A percentile compares a stretch with the other conserved stretches of the same genome.
phyloP scores from a whole-genome alignment of 2,329 filamentous ascomycete species.

The Trichophyton mentagrophytes region DNA sequence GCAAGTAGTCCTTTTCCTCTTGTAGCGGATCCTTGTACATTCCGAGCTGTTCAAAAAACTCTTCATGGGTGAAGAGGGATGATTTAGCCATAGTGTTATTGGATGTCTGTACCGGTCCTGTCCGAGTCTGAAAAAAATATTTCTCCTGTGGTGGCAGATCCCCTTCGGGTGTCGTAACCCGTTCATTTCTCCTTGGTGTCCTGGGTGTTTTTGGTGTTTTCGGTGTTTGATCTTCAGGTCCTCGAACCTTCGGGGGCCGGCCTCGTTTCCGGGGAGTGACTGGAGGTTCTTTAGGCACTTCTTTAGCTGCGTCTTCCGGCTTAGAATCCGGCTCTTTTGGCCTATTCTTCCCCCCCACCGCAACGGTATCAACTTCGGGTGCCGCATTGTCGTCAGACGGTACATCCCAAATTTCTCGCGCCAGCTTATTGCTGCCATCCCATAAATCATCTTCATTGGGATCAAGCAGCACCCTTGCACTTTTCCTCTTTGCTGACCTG shows the following conservation, averaged over 20 bases:
- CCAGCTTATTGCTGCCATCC: slow-evolving; percentile 54
- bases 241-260: slow-evolving; percentile 16
- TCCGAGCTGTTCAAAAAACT: slow-evolving; percentile 64
- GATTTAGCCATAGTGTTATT: slow-evolving; percentile 68
- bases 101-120: slow-evolving; percentile 70
- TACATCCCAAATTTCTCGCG: slow-evolving; percentile 51
- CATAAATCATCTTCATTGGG: slow-evolving; percentile 54
- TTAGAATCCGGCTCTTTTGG: slow-evolving; percentile 14
- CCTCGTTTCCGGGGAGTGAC: slow-evolving; percentile 17
- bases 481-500: slow-evolving; percentile 76
- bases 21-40: slow-evolving; percentile 56
- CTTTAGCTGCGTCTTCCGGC: slow-evolving; percentile 14
- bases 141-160: slow-evolving; percentile 77
- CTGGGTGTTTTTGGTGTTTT: slow-evolving; percentile 19
- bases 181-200: slow-evolving; percentile 34
- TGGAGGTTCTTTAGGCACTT: slow-evolving; percentile 15
- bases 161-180: slow-evolving; percentile 65
- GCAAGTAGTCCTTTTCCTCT: slow-evolving; percentile 56
- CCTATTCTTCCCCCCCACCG: slow-evolving; percentile 27
- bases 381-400: slow-evolving; percentile 20
- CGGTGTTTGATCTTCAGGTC: background rate
- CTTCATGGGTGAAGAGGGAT: slow-evolving; percentile 72
- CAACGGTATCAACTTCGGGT: slow-evolving; percentile 18
- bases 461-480: slow-evolving; percentile 61
- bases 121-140: slow-evolving; percentile 86